Conservation (phyloP, 2,329 filamentous ascomycete species). For the Delphinella strobiligena region DNA sequence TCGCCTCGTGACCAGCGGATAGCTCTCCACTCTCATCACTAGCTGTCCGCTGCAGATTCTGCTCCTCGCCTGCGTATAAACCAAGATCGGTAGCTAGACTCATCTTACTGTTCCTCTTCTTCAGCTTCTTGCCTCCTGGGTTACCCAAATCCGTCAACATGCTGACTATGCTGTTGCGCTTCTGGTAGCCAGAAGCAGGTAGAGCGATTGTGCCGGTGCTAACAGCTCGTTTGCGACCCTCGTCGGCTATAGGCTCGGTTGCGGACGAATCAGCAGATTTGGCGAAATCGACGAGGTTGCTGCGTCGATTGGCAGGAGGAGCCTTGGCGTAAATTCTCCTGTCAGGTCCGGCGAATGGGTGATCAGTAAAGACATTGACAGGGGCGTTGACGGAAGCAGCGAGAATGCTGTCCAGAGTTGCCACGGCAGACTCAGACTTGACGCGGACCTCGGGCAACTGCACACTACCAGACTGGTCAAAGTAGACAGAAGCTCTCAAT, state of each 20-base stretch:
- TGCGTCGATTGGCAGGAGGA: conserved; percentile 16
- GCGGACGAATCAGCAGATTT: background rate
- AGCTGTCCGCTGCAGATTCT: background rate
- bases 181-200: conserved; percentile 4
- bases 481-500: conserved; percentile 81
- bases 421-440: conserved; percentile 70
- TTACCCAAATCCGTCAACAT: conserved; percentile 18
- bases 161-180: conserved; percentile 19
- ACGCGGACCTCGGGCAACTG: conserved; percentile 47
- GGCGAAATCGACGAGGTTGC: conserved; percentile 5
- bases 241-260: conserved; percentile 1
- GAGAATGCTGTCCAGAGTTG: conserved; percentile 80
- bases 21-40: background rate
- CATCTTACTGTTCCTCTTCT: conserved; percentile 22
- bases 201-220: conserved; percentile 9
- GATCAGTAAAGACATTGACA: conserved; percentile 83
- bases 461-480: conserved; percentile 41
- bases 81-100: conserved; percentile 14
- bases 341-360: conserved; percentile 66
- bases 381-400: conserved; percentile 81
- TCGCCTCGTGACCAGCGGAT: background rate
- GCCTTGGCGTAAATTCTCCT: conserved; percentile 56
- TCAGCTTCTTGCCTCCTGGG: conserved; percentile 19
- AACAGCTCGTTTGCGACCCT: conserved; percentile 5
- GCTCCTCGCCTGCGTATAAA: conserved; percentile 13